Conservation (phyloP, 352 stramenopile species). For the Aphanomyces euteiches region DNA sequence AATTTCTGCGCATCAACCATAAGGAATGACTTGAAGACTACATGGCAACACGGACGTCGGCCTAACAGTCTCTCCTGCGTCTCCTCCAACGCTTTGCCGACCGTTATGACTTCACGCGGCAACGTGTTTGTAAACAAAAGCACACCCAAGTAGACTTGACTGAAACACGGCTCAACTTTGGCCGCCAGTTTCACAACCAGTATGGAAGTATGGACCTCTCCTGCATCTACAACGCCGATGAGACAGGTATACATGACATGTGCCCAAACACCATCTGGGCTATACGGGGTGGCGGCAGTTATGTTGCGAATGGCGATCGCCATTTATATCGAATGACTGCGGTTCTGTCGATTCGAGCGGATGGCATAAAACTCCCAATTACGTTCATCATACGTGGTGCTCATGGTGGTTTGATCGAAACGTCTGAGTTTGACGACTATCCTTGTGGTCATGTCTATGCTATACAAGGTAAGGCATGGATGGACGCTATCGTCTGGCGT, state of each 20-base stretch:
- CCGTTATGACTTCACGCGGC: background rate
- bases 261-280: slow-evolving; percentile 27
- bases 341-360: slow-evolving; percentile 27
- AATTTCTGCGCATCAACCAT: background rate
- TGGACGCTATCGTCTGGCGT: slow-evolving; percentile 27
- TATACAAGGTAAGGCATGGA: slow-evolving; percentile 34
- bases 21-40: background rate
- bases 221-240: slow-evolving; percentile 28
- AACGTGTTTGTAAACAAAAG: background rate
- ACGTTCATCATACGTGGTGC: slow-evolving; percentile 31
- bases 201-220: background rate
- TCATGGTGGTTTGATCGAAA: slow-evolving; percentile 28
- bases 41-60: background rate
- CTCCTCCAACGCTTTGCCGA: slow-evolving; percentile 6
- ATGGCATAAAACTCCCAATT: slow-evolving; percentile 33
- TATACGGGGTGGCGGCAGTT: slow-evolving; percentile 2
- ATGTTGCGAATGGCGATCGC: slow-evolving; percentile 14
- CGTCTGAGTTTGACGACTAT: slow-evolving; percentile 26
- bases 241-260: slow-evolving; percentile 32
- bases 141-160: background rate
- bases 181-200: background rate
- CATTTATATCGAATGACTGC: slow-evolving; percentile 31
- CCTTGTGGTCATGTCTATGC: slow-evolving; percentile 29
- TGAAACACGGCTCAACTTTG: background rate
- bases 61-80: background rate